Base-by-base conservation (phyloP, 805 yeast genomes). In the Huiozyma naganishii region DNA sequence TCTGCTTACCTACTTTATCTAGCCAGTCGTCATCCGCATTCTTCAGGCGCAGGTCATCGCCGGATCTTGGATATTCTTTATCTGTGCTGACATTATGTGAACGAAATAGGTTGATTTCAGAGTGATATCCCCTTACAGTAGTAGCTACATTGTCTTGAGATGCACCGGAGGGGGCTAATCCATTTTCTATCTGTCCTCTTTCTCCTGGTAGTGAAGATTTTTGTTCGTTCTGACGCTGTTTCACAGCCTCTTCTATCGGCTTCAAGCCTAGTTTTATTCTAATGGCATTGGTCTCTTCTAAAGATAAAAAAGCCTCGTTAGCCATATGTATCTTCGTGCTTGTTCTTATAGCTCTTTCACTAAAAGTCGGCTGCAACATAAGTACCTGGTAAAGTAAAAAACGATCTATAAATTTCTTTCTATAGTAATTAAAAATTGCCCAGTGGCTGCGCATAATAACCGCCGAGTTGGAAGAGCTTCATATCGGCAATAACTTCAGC, bases 231-330 rank as follows among this genome's bases (percentile, higher is more conserved):
- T 41, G 41, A 41, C 40, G 30, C 44, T 42, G 6, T 64, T 64
- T 23, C 49, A 13, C 45, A 9, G 40, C 37, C 10, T 42, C 41
- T 2, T 61, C 62, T 8, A 71, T 67, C 1, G 66, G 70, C 34
- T 65, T 60, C 38, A 71, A 51, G 1, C 77, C 77, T 6, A 70
- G 45, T 23, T 55, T 45, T 11, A 50, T 51, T 28, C 76, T 57
- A 3, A 71, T 55, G 46, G 60, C 60, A 48, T 72, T 72, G 0
- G 77, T 71, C 42, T 72, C 75, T 41, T 64, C 69, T 12, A 71
- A 41, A 1, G 71, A 61, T 23, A 71, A 45, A 36, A 52, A 41
- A 7, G 48, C 41, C 11, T 47, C 54, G 4, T 48, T 48, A n/a
- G 48, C 48, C 61, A 57, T 58, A 2, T 9, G n/a, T 30, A 30